These are phyloP conservation scores for Cladosporium oxysporum DNA, from an alignment of 2,329 filamentous ascomycete species.

Conservation along the genomic window DNA sequence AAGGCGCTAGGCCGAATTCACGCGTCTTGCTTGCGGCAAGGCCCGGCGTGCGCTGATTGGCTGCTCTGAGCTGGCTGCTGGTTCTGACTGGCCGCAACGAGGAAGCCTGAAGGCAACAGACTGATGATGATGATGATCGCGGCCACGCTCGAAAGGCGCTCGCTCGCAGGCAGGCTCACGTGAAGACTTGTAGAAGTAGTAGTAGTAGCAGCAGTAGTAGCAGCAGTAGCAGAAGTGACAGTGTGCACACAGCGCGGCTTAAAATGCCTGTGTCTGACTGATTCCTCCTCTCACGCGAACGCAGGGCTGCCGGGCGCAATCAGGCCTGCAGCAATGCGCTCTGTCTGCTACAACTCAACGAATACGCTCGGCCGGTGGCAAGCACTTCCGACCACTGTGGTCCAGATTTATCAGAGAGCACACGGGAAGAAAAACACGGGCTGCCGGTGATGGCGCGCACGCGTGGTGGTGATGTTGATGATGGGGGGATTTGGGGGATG, in stretches of 20 bases:
- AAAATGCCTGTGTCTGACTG: conserved; percentile 20
- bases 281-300: conserved; percentile 13
- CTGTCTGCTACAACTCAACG: conserved; percentile 19
- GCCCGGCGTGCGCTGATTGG: conserved; percentile 15
- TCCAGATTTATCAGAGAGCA: conserved; percentile 19
- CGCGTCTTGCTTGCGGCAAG: conserved; percentile 10
- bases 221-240: conserved; percentile 12
- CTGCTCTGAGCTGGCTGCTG: conserved; percentile 2
- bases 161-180: conserved; percentile 15
- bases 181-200: conserved; percentile 11
- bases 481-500: conserved; percentile 14
- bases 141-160: conserved; percentile 18
- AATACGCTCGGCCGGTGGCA: conserved; percentile 2
- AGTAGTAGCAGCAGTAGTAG: neutral
- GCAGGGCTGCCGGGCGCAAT: conserved; percentile 19
- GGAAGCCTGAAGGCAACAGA: conserved; percentile 8
- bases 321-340: conserved; percentile 14
- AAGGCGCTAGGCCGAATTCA: conserved; percentile 17
- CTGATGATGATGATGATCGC: conserved; percentile 10
- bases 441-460: conserved; percentile 15
- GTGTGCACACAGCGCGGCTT: conserved; percentile 20
- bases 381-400: conserved; percentile 7
- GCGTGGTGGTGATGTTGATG: conserved; percentile 12
- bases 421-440: conserved; percentile 1
- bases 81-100: neutral